phyloP scores from a whole-genome alignment of 129 eudicot species.

The Deinandra increscens region DNA sequence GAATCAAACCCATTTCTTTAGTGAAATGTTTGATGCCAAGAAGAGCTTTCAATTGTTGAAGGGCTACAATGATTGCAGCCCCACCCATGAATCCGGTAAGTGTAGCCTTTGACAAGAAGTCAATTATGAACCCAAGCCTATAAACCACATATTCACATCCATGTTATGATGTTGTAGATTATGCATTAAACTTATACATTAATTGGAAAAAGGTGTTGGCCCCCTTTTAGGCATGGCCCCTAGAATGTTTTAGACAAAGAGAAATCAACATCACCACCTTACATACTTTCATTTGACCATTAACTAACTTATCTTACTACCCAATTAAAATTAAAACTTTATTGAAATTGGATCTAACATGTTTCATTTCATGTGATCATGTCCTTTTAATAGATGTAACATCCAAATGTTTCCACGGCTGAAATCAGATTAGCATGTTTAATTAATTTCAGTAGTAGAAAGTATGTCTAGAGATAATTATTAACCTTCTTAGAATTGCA shows the following conservation, averaged over 20 bases:
- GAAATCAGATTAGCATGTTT: background rate
- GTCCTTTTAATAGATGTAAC: background rate
- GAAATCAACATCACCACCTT: slow-evolving; percentile 7
- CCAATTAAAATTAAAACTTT: too few relatives aligned
- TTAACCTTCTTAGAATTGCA: background rate
- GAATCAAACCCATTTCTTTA: slow-evolving; percentile 75
- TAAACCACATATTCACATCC: slow-evolving; percentile 6
- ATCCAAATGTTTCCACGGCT: background rate
- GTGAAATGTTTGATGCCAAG: slow-evolving; percentile 94
- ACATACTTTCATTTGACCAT: background rate
- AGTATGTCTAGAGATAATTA: background rate
- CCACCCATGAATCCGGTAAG: slow-evolving; percentile 95
- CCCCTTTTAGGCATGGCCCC: slow-evolving; percentile 21
- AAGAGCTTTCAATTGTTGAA: slow-evolving; percentile 88
- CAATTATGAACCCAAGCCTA: slow-evolving; percentile 96
- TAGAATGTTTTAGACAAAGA: slow-evolving; percentile 17
- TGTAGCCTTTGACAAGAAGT: slow-evolving; percentile 94
- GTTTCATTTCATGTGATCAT: background rate
- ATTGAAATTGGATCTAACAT: background rate
- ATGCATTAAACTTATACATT: slow-evolving; percentile 17
- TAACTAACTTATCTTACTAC: background rate
- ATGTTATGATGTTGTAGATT: slow-evolving; percentile 1
- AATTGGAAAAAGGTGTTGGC: background rate
- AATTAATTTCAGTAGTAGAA: background rate
- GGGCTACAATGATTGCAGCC: slow-evolving; percentile 92